phyloP scores from a whole-genome alignment of 2,329 filamentous ascomycete species.

The Alternaria longipes region DNA sequence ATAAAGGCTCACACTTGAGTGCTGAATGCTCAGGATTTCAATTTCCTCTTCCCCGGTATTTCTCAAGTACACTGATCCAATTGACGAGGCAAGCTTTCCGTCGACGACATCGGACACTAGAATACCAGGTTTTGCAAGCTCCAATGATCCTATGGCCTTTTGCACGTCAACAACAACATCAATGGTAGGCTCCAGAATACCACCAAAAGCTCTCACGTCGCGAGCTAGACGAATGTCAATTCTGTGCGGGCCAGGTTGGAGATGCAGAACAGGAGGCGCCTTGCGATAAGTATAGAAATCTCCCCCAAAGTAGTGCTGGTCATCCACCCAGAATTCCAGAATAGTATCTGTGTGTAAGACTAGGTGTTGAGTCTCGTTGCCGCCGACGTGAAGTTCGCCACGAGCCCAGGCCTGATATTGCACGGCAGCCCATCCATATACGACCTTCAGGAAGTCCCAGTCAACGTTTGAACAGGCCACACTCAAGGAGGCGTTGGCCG shows the following conservation, averaged over 20 bases:
- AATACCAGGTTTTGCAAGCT: constrained; percentile 48
- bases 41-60: constrained; percentile 55
- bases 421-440: constrained; percentile 68
- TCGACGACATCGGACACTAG: constrained; percentile 63
- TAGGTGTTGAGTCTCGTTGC: constrained; percentile 47
- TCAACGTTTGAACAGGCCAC: constrained; percentile 62
- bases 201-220: constrained; percentile 67
- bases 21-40: constrained; percentile 46
- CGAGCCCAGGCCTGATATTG: constrained; percentile 68
- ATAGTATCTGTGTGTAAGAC: constrained; percentile 59
- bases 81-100: constrained; percentile 57
- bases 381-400: constrained; percentile 56
- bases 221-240: constrained; percentile 64
- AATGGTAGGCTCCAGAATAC: constrained; percentile 58
- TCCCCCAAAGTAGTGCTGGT: constrained; percentile 63
- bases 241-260: constrained; percentile 60
- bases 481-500: constrained; percentile 52
- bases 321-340: constrained; percentile 64
- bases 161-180: constrained; percentile 48
- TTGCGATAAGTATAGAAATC: constrained; percentile 64
- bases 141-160: constrained; percentile 36
- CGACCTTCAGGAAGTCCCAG: constrained; percentile 61
- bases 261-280: constrained; percentile 60
- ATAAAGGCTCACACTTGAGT: constrained; percentile 26
- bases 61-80: constrained; percentile 60